Evolutionary conservation across 441 rosid species (phyloP), one percentile per base, ranked within the genome.

Genomic region (Adansonia gregorii): DNA sequence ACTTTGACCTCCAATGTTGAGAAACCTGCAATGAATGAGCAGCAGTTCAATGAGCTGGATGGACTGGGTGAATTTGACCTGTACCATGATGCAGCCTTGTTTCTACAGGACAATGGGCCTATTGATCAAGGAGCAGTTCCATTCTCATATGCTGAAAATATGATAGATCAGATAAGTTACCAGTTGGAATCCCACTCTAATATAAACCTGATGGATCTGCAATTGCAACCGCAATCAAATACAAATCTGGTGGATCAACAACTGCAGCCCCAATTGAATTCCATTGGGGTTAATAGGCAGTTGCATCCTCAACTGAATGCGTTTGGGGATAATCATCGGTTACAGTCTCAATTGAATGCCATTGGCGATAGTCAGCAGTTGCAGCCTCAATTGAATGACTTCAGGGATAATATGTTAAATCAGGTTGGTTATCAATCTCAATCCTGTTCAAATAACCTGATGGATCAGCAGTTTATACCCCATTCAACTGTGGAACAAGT

Each of bases 31-130:
- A 84, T 85, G 82, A 76, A 81, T 77, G 72, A 73, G 24, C 81
- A 64, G 75, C 81, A 69, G 76, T 80, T 79, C 78, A 85, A 88
- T 75, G 89, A 83, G 74, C 67, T 85, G 0, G 88, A 78, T 58
- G 89, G 90, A 45, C 52, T 81, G 54, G 27, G 82, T 63, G 93
- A 89, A 56, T 24, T 86, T 68, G 98, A 95, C 71, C 55, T 83
- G 56, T 91, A 78, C 85, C 81, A 85, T 60, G 94, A 95, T 75
- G 81, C 92, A n/a, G 78, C 82, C 64, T 80, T 90, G 94, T 88
- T 90, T 85, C 84, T 86, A 63, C 81, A 45, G 22, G 92, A 87
- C 64, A 72, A 88, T 70, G 90, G 81, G 31, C 83, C 89, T 77
- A 49, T 79, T 75, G 83, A 70, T 73, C 91, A 81, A 80, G 89